phyloP scores from a whole-genome alignment of 2,329 filamentous ascomycete genomes.

The Fusarium miscanthi region DNA sequence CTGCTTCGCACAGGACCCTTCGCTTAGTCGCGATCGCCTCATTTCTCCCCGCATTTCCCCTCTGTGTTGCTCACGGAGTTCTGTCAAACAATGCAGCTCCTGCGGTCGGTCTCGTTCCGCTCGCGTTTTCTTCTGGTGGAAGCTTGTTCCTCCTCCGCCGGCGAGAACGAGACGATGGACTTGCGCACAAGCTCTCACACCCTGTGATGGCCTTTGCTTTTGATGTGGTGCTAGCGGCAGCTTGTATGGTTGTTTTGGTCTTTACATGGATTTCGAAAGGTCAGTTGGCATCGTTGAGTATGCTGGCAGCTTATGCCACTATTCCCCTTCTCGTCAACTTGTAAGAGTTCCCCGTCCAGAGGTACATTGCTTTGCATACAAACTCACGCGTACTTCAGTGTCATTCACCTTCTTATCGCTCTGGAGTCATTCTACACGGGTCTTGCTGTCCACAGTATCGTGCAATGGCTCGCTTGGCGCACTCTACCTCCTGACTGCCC shows the following conservation, averaged over 20 bases:
- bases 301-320: slow-evolving; percentile 57
- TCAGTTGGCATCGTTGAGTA: slow-evolving; percentile 48
- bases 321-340: slow-evolving; percentile 56
- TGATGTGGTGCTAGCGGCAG: slow-evolving; percentile 52
- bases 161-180: not conserved
- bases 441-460: slow-evolving; percentile 52
- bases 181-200: slow-evolving; percentile 17
- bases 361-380: too few relatives aligned
- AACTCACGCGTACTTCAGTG: slow-evolving; percentile 41
- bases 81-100: slow-evolving; percentile 50
- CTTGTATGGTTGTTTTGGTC: slow-evolving; percentile 54
- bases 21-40: slow-evolving; percentile 51
- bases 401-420: slow-evolving; percentile 53
- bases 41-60: slow-evolving; percentile 54
- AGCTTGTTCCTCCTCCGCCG: slow-evolving; percentile 42
- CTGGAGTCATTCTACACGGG: slow-evolving; percentile 54
- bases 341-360: slow-evolving; percentile 42
- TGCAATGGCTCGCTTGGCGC: slow-evolving; percentile 55
- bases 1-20: slow-evolving; percentile 41
- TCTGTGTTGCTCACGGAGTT: slow-evolving; percentile 54
- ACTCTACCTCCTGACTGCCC: slow-evolving; percentile 55
- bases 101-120: slow-evolving; percentile 54
- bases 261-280: slow-evolving; percentile 53
- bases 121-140: slow-evolving; percentile 50
- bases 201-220: slow-evolving; percentile 53